Percentiles rank a stretch among this genome's conserved stretches.
phyloP scores from a whole-genome alignment of 2,329 filamentous ascomycete species.

The Ceratocystiopsis minuta region DNA sequence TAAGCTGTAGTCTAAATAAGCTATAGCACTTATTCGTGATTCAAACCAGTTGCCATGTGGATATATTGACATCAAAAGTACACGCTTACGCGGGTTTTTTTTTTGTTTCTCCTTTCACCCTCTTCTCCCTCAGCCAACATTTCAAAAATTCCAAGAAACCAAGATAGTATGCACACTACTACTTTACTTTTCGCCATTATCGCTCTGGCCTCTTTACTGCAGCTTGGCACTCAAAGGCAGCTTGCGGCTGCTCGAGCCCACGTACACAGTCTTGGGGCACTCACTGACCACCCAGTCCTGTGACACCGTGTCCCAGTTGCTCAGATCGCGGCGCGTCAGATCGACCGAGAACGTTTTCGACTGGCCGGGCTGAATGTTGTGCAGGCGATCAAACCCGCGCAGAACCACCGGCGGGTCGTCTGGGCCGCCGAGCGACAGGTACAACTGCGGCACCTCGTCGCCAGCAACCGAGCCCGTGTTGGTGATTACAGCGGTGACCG shows the following conservation, averaged over 20 bases:
- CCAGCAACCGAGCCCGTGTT: constrained; percentile 51
- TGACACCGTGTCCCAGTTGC: constrained; percentile 61
- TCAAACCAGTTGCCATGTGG: too few relatives aligned
- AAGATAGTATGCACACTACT: neutral
- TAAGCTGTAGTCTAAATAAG: too few relatives aligned
- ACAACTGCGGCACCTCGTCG: constrained; percentile 60
- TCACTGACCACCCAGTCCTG: constrained; percentile 67
- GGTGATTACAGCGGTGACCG: constrained; percentile 46
- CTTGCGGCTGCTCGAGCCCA: constrained; percentile 37
- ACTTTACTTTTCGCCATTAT: neutral
- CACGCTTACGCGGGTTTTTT: neutral
- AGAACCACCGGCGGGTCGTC: constrained; percentile 50
- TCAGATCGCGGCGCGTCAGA: constrained; percentile 63
- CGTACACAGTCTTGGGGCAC: constrained; percentile 32
- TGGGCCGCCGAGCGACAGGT: constrained; percentile 64
- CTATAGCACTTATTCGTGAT: too few relatives aligned
- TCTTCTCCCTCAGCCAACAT: too few relatives aligned
- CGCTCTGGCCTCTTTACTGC: neutral
- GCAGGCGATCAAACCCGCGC: constrained; percentile 64
- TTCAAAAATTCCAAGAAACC: neutral
- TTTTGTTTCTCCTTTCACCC: neutral
- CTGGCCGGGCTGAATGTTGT: constrained; percentile 46
- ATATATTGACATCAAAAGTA: neutral
- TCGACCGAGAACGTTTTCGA: constrained; percentile 46
- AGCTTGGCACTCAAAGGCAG: constrained; percentile 22